Percentiles rank a stretch among this genome's conserved stretches.
These are phyloP conservation scores for Coffea canephora DNA, from an alignment of 257 asterid species.

Conservation along the genomic window DNA sequence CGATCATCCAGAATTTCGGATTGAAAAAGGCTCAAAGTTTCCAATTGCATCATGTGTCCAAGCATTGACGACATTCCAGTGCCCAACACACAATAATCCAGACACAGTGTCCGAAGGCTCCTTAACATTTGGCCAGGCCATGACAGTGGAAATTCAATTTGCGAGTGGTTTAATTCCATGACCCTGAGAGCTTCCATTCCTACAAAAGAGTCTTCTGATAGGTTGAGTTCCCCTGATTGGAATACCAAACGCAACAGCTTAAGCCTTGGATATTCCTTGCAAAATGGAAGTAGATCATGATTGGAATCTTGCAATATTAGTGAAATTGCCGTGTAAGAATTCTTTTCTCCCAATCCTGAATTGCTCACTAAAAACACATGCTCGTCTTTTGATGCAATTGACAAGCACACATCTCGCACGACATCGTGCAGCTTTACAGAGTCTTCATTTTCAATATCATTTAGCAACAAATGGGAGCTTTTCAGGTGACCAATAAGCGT, in stretches of 20 bases:
- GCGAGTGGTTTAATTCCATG: neutral
- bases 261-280: neutral
- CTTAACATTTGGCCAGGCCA: neutral
- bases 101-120: neutral
- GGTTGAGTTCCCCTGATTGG: neutral
- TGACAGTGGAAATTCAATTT: neutral
- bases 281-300: neutral
- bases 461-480: neutral
- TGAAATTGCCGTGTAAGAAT: neutral
- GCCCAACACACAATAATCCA: neutral
- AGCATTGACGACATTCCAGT: neutral
- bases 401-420: conserved; percentile 8
- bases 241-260: neutral
- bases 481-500: neutral
- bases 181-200: neutral
- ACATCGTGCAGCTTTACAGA: conserved; percentile 5
- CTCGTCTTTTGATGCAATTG: neutral
- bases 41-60: neutral
- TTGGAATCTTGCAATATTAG: neutral
- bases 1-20: neutral
- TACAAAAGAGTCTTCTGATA: neutral
- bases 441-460: neutral
- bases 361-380: neutral
- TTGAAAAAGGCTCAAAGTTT: neutral
- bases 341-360: neutral